A percentile compares a stretch with the other conserved stretches of the same genome.
Conservation (phyloP, 2,329 filamentous ascomycete species). For the Rhynchosporium secalis region DNA sequence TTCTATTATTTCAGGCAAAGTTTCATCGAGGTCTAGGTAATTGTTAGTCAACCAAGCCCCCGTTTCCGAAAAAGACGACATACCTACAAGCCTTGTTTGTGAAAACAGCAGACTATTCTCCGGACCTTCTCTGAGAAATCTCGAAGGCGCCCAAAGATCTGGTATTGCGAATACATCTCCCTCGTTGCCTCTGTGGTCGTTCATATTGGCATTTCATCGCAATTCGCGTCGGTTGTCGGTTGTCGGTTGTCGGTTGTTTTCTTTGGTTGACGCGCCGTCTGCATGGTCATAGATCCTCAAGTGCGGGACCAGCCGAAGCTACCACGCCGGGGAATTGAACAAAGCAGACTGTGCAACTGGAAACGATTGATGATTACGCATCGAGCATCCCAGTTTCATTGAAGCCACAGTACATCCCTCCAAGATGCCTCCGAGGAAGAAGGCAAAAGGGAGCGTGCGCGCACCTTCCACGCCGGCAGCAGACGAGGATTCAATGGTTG, state of each 20-base stretch:
- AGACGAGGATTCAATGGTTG: conserved; percentile 62
- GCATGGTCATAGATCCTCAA: conserved; percentile 10
- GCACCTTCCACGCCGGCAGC: conserved; percentile 55
- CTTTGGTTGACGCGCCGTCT: conserved; percentile 21
- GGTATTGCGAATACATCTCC: conserved; percentile 64
- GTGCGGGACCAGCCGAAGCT: conserved; percentile 14
- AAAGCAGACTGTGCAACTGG: background rate
- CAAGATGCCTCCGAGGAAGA: conserved; percentile 71
- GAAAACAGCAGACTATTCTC: conserved; percentile 40
- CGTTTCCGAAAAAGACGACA: conserved; percentile 5
- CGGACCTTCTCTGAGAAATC: conserved; percentile 42
- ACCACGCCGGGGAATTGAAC: background rate
- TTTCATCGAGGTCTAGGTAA: conserved; percentile 34
- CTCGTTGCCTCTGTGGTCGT: conserved; percentile 41
- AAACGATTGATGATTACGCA: background rate
- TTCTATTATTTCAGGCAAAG: conserved; percentile 31
- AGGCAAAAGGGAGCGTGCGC: conserved; percentile 58
- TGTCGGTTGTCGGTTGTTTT: background rate
- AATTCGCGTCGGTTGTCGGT: conserved; percentile 23
- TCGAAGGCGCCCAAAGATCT: conserved; percentile 59
- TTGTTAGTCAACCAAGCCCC: conserved; percentile 18
- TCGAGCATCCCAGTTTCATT: conserved; percentile 4
- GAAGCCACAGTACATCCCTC: background rate
- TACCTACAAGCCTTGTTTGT: conserved; percentile 37
- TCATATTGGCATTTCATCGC: conserved; percentile 34